Evolutionary conservation across 257 asterid genomes (phyloP).

Genomic region (Nicotiana benthamiana): DNA sequence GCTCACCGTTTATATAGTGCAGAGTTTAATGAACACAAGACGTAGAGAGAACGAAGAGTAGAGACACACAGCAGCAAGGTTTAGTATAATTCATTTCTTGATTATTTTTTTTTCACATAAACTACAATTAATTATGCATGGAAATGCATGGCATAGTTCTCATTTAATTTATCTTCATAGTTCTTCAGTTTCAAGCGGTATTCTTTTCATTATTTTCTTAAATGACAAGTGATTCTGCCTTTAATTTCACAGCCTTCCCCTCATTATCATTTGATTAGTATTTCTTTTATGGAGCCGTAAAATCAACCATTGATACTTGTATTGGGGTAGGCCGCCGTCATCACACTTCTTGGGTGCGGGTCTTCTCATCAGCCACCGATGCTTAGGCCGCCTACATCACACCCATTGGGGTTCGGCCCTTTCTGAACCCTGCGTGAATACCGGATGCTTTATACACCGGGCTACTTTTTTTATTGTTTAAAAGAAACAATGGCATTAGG

Average conservation of each 20-base stretch:
- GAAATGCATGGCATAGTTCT: background rate
- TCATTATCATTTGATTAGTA: background rate
- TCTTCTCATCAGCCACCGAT: too few species aligned
- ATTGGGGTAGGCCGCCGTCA: too few species aligned
- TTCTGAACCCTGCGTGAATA: too few species aligned
- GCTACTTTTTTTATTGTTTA: background rate
- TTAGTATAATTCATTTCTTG: background rate
- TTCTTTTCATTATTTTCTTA: background rate
- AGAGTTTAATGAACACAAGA: too few species aligned
- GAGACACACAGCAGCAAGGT: background rate
- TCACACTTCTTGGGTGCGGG: too few species aligned
- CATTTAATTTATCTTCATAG: background rate
- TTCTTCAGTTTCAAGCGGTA: background rate
- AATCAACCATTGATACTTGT: too few species aligned
- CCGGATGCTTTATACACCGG: too few species aligned
- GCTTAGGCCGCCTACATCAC: too few species aligned
- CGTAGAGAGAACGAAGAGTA: background rate
- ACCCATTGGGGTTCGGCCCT: too few species aligned
- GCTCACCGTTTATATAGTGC: background rate
- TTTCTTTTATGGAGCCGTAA: too few species aligned
- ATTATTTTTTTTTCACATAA: too few species aligned
- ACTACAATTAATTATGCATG: background rate
- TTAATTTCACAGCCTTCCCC: background rate
- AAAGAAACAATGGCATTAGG: background rate
- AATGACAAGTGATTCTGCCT: background rate